Base-by-base conservation (phyloP, 805 yeast species). In the Dipodascus geniculatus region DNA sequence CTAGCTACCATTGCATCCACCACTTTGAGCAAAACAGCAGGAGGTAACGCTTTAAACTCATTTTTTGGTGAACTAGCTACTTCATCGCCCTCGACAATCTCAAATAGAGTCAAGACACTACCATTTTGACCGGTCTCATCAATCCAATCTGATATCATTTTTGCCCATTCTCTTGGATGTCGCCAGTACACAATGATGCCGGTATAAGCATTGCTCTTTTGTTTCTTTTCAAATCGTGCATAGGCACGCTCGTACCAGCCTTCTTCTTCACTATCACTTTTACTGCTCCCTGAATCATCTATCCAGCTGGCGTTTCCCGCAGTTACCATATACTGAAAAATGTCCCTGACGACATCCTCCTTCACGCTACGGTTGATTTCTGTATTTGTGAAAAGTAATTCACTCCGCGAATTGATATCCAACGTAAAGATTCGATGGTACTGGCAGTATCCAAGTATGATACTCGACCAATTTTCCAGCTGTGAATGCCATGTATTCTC, bases 51-150 rank as follows among this genome's bases (percentile, higher is more conserved):
- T 53, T 74, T 74, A 60, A 90, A 82, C 48, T 78, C 83, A 61
- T 81, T 80, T 28, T 28, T 28, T 3, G 74, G 72, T 1, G 65
- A 55, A 22, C 17, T 16, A 11, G n/a, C 6, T 1, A 79, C 77
- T 52, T 77, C 67, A 48, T 85, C 91, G 52, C 86, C 83, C 54
- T 79, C 77, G 0, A 83, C 72, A 38, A 91, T 65, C 67, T 91
- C 98, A 66, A 86, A 89, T 16, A 89, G 67, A 0, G 98, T 91
- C 51, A 91, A 69, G 1, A 91, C 83, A 0, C 83, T 73, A 3
- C 87, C 86, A 53, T 76, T 71, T 63, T 88, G 96, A 0, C 96
- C 96, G 0, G 91, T 79, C 20, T 73, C 70, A 53, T 85, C 90
- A n/a, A 80, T 69, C 90, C 87, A 78, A 63, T 82, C 84, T 64